Evolutionary conservation across 2,329 filamentous ascomycete genomes (phyloP).

Genomic region (Tolypocladium cylindrosporum): DNA sequence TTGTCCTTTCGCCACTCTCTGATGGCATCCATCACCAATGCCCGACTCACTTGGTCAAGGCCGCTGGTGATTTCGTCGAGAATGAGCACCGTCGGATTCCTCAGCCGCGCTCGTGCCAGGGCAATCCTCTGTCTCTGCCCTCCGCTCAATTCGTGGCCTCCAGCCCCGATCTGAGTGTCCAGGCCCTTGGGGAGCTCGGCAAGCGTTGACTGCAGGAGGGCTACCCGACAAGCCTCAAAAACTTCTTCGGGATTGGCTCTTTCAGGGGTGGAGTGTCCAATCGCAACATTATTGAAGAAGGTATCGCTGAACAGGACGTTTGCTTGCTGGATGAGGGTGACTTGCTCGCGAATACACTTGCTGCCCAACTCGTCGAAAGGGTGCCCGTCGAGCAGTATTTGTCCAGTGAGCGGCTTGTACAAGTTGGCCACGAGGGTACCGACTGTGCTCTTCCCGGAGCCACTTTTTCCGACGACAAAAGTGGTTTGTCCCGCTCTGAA

Average conservation of each 20-base stretch:
- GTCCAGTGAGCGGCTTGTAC: slow-evolving; percentile 57
- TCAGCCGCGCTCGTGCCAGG: slow-evolving; percentile 65
- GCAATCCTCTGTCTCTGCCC: slow-evolving; percentile 78
- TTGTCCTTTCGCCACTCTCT: slow-evolving; percentile 67
- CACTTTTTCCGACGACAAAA: slow-evolving; percentile 77
- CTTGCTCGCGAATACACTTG: slow-evolving; percentile 64
- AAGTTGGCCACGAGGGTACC: slow-evolving; percentile 71
- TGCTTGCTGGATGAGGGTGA: slow-evolving; percentile 75
- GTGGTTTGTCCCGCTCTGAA: slow-evolving; percentile 65
- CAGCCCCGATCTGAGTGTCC: slow-evolving; percentile 59
- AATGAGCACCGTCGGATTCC: slow-evolving; percentile 71
- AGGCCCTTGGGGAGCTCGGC: slow-evolving; percentile 57
- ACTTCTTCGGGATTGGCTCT: slow-evolving; percentile 45
- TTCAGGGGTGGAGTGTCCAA: slow-evolving; percentile 48
- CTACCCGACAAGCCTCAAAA: slow-evolving; percentile 51
- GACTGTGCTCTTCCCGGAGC: slow-evolving; percentile 86
- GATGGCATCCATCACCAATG: slow-evolving; percentile 63
- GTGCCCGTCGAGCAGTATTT: slow-evolving; percentile 58
- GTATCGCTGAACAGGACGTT: slow-evolving; percentile 75
- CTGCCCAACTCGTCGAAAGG: slow-evolving; percentile 52
- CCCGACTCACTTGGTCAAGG: slow-evolving; percentile 63
- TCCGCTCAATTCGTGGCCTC: slow-evolving; percentile 66
- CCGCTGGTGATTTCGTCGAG: slow-evolving; percentile 85
- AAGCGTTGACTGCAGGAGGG: slow-evolving; percentile 60
- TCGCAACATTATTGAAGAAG: slow-evolving; percentile 65